Evolutionary conservation across 176 grass and related monocot species (phyloP).

Genomic region (Pontederia crassipes): DNA sequence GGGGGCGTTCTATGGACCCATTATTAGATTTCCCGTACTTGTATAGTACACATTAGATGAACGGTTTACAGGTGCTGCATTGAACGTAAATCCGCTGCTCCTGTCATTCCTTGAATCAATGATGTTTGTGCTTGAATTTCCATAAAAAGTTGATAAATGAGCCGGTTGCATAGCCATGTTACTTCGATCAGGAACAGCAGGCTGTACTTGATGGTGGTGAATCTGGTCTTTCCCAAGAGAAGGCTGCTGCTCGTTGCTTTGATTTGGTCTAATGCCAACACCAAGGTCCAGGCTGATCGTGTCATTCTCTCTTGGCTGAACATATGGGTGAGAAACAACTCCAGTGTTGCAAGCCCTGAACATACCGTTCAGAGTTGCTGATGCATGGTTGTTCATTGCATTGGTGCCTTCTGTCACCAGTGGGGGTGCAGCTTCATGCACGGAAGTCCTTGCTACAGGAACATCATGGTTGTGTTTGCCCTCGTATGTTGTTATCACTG

Average conservation of each 20-base stretch:
- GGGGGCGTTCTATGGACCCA: slow-evolving; percentile 45
- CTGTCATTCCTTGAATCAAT: slow-evolving; percentile 52
- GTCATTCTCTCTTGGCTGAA: slow-evolving; percentile 39
- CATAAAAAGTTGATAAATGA: slow-evolving; percentile 27
- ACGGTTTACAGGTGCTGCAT: slow-evolving; percentile 48
- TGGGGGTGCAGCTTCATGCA: slow-evolving; percentile 36
- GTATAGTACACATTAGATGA: slow-evolving; percentile 85
- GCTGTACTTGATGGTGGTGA: slow-evolving; percentile 61
- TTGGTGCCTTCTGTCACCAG: slow-evolving; percentile 26
- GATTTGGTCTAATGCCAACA: slow-evolving; percentile 77
- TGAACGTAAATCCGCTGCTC: slow-evolving; percentile 74
- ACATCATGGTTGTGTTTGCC: slow-evolving; percentile 99
- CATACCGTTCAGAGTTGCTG: slow-evolving; percentile 40
- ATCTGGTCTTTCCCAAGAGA: slow-evolving; percentile 26
- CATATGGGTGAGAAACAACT: slow-evolving; percentile 40
- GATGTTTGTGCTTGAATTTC: slow-evolving; percentile 30
- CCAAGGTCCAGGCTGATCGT: slow-evolving; percentile 85
- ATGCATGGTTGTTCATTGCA: slow-evolving; percentile 32
- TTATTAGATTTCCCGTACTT: slow-evolving; percentile 68
- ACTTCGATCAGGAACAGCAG: slow-evolving; percentile 28
- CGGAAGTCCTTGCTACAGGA: slow-evolving; percentile 67
- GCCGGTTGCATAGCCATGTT: slow-evolving; percentile 36
- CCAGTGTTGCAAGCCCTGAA: slow-evolving; percentile 50
- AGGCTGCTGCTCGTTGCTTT: slow-evolving; percentile 40
- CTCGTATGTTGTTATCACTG: slow-evolving; percentile 98